Conservation (phyloP, 2,329 filamentous ascomycete genomes). For the Juglanconis sp. region DNA sequence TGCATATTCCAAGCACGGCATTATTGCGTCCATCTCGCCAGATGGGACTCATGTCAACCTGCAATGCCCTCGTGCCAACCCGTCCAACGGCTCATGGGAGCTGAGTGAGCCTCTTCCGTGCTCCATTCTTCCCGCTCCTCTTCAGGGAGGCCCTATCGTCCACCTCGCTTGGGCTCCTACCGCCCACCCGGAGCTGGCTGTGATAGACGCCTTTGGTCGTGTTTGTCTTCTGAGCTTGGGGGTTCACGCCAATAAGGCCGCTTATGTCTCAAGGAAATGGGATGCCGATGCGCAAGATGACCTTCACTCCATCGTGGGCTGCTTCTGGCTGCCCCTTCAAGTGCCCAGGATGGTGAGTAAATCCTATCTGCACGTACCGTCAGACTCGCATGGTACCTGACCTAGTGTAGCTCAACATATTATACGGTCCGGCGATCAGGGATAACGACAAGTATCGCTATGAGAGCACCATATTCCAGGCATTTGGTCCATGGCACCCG, state of each 20-base stretch:
- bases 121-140: constrained; percentile 57
- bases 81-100: constrained; percentile 69
- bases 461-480: constrained; percentile 61
- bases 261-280: constrained; percentile 55
- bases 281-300: constrained; percentile 71
- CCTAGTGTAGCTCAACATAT: constrained; percentile 39
- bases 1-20: constrained; percentile 84
- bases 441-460: constrained; percentile 65
- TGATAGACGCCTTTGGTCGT: constrained; percentile 76
- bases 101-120: constrained; percentile 69
- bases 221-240: constrained; percentile 71
- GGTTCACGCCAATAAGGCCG: constrained; percentile 69
- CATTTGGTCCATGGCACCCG: constrained; percentile 71
- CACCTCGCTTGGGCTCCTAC: constrained; percentile 80
- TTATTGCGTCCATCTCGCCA: constrained; percentile 74
- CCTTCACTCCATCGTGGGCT: constrained; percentile 72
- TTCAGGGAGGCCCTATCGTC: constrained; percentile 64
- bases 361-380: constrained; percentile 22
- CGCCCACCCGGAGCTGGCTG: constrained; percentile 73
- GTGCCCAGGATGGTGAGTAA: constrained; percentile 18
- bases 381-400: neutral
- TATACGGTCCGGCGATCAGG: constrained; percentile 63
- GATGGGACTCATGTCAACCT: constrained; percentile 71
- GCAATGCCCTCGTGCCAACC: constrained; percentile 67
- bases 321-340: constrained; percentile 76